These are phyloP conservation scores for Solanum microdontum DNA, from an alignment of 257 asterid genomes.

Conservation along the genomic window DNA sequence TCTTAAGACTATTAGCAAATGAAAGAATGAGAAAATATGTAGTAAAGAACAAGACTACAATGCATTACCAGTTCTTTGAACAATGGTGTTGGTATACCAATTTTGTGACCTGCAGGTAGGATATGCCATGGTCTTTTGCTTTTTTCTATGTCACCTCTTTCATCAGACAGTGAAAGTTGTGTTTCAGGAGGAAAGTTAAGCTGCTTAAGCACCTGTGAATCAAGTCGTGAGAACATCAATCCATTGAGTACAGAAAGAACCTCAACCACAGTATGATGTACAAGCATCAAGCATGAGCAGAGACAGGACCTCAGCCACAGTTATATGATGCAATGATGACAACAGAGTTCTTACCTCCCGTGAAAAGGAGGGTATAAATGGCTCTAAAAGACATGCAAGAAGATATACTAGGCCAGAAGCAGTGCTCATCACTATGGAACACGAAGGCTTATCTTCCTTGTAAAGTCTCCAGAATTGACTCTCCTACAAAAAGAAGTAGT, in stretches of 20 bases:
- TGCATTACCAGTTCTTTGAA: constrained; percentile 70
- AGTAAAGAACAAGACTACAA: neutral
- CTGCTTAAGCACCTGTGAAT: constrained; percentile 77
- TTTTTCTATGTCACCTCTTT: constrained; percentile 57
- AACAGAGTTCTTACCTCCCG: constrained; percentile 41
- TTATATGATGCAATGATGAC: neutral
- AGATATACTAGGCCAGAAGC: constrained; percentile 84
- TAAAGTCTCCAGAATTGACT: constrained; percentile 94
- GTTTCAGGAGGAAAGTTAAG: constrained; percentile 61
- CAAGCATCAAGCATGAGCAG: neutral
- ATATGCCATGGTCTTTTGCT: constrained; percentile 82
- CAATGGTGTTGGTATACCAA: constrained; percentile 78
- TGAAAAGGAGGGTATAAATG: constrained; percentile 89
- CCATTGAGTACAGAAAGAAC: neutral
- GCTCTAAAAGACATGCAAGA: constrained; percentile 85
- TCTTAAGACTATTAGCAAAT: neutral
- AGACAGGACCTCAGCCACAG: neutral
- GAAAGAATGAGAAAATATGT: neutral
- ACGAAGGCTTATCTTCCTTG: constrained; percentile 64
- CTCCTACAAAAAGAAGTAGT: constrained; percentile 35
- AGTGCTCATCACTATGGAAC: constrained; percentile 83
- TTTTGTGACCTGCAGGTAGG: constrained; percentile 71
- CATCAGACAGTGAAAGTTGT: constrained; percentile 57
- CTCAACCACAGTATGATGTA: neutral
- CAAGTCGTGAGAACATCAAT: constrained; percentile 1